Conservation (phyloP, 2,329 filamentous ascomycete species). For the Colletotrichum lindemuthianum region DNA sequence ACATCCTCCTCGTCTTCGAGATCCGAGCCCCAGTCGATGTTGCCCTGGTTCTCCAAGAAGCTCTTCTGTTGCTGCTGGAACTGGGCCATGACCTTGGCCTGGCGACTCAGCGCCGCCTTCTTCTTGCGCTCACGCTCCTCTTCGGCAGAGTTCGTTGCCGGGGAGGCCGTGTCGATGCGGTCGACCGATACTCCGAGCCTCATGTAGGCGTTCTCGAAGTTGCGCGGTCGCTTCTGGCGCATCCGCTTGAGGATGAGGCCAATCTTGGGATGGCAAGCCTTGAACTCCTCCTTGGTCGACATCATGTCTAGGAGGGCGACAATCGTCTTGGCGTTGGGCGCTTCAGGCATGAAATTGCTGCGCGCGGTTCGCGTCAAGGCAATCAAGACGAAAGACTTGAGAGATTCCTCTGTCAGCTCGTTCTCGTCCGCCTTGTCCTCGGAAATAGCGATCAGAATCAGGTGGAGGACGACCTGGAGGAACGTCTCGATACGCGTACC, state of each 20-base stretch:
- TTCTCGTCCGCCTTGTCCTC: conserved; percentile 77
- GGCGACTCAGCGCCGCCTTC: conserved; percentile 86
- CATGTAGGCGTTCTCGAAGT: conserved; percentile 75
- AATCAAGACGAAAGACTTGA: conserved; percentile 76
- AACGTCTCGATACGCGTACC: conserved; percentile 89
- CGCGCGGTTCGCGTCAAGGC: conserved; percentile 73
- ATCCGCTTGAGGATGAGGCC: conserved; percentile 84
- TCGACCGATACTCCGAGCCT: conserved; percentile 76
- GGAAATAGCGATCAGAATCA: conserved; percentile 84
- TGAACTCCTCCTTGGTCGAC: conserved; percentile 77
- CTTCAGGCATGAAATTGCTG: conserved; percentile 68
- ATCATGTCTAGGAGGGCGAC: conserved; percentile 71
- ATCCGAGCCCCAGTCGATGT: conserved; percentile 85
- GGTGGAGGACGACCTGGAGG: conserved; percentile 88
- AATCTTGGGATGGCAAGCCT: conserved; percentile 86
- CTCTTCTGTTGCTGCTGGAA: conserved; percentile 98
- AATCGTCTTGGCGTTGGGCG: conserved; percentile 68
- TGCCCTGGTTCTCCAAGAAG: conserved; percentile 89
- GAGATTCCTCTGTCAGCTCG: conserved; percentile 55
- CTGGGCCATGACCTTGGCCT: conserved; percentile 95
- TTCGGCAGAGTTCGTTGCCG: conserved; percentile 74
- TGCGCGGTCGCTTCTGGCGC: conserved; percentile 80
- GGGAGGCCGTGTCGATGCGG: conserved; percentile 82
- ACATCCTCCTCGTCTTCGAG: conserved; percentile 81
- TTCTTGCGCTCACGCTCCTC: conserved; percentile 87